Evolutionary conservation across 2,329 filamentous ascomycete species (phyloP), one percentile per base, ranked within the genome.

Genomic region (Kalmusia sp.): DNA sequence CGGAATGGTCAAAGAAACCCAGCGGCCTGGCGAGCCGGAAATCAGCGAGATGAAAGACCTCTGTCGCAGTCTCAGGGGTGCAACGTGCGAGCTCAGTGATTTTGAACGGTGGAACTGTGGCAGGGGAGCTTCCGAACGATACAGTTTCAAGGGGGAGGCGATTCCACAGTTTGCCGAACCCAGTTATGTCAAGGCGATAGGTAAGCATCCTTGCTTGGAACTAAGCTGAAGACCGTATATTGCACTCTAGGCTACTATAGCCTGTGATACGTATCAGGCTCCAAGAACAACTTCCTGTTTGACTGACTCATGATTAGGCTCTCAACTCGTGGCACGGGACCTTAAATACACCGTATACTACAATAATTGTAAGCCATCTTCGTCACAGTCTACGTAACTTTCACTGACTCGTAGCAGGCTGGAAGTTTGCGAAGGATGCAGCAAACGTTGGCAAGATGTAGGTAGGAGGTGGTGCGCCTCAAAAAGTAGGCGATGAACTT

Each of bases 371-470:
- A 39, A 39, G 37, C 37, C 37, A 39, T 19, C 17, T 25, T 39
- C 37, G 19, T 39, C 22, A 39, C 37, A 25, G 27, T 28, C 12
- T 28, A 28, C 27, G 27, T 39, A 39, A 39, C 21, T 21, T 39
- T 39, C 37, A 39, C 37, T 39, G 21, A 39, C 19, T 39, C n/a
- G 37, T 15, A 39, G n/a, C 37, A 39, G 37, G 37, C 37, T 39
- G 37, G 37, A 39, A 39, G 37, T 39, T 39, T 39, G 37, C 37
- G 37, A 39, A 39, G 37, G 37, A 39, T 39, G 37, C 37, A 39
- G 37, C 22, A 39, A 39, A 39, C 37, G 37, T 39, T 39, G 37
- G 37, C 19, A 39, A 15, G 37, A 15, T 15, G 21, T 39, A 39
- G 37, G 27, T 28, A 28, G 27, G 27, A 28, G 27, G 27, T 28